Evolutionary conservation across 1,284 basidiomycete species (phyloP).

Genomic region (Cryptococcus sp.): DNA sequence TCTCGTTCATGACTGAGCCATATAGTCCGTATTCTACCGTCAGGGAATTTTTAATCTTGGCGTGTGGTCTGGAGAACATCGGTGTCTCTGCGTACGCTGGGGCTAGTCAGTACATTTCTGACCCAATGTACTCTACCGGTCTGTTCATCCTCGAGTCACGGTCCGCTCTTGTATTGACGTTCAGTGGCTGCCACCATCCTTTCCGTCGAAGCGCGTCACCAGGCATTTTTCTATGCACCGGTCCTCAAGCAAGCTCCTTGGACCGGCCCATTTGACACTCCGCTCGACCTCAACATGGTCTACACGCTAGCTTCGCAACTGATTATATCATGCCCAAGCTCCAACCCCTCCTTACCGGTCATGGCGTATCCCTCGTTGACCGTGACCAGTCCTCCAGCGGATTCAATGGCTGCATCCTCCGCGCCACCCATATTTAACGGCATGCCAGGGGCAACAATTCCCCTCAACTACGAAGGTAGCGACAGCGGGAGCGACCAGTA

Average conservation of each 20-base stretch:
- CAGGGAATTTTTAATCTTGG: conserved; percentile 65
- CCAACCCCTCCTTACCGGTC: conserved; percentile 36
- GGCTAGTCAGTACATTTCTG: conserved; percentile 56
- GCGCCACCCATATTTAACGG: conserved; percentile 19
- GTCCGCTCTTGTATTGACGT: too few species aligned
- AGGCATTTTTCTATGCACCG: conserved; percentile 43
- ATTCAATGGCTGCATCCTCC: not conserved
- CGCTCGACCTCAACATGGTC: conserved; percentile 49
- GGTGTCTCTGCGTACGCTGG: conserved; percentile 78
- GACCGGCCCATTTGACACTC: conserved; percentile 50
- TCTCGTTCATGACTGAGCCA: not conserved
- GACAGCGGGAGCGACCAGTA: not conserved
- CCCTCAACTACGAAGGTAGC: not conserved
- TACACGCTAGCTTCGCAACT: conserved; percentile 5
- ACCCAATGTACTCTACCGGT: too few species aligned
- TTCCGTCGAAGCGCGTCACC: conserved; percentile 77
- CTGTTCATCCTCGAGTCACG: too few species aligned
- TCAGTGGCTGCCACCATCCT: conserved; percentile 70
- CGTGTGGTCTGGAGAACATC: conserved; percentile 70
- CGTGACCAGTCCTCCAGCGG: not conserved
- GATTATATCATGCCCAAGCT: conserved; percentile 3
- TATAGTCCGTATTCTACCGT: conserved; percentile 53
- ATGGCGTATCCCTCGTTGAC: conserved; percentile 45
- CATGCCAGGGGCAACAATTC: conserved; percentile 2
- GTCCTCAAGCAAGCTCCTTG: conserved; percentile 6